Evolutionary conservation across 345 rosid genomes (phyloP).

Genomic region (Boechera stricta): DNA sequence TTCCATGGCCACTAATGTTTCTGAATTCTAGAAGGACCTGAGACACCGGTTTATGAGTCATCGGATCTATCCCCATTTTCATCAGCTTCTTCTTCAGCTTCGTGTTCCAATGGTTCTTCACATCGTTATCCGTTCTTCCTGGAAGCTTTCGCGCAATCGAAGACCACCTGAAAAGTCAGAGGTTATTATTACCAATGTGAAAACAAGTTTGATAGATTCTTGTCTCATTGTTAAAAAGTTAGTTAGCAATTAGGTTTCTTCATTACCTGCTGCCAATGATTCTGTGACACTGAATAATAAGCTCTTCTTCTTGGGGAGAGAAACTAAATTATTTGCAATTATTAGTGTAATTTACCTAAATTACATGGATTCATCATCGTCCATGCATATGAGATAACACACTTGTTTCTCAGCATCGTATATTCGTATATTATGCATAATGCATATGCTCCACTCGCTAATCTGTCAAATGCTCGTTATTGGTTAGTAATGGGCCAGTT

Average conservation of each 20-base stretch:
- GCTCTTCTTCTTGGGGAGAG: conserved; percentile 79
- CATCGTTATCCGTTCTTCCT: conserved; percentile 97
- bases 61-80: conserved; percentile 85
- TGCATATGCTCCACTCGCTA: conserved; percentile 26
- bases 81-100: conserved; percentile 77
- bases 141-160: conserved; percentile 78
- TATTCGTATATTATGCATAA: neutral
- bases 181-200: neutral
- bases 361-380: conserved; percentile 22
- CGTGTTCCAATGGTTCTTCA: conserved; percentile 95
- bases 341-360: too few species aligned
- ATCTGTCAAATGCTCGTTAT: conserved; percentile 18
- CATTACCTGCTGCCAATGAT: conserved; percentile 82
- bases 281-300: conserved; percentile 67
- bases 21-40: conserved; percentile 73
- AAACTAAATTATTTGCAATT: conserved; percentile 39
- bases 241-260: conserved; percentile 44
- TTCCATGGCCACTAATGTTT: conserved; percentile 52
- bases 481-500: conserved; percentile 5
- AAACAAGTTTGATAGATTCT: conserved; percentile 21
- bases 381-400: conserved; percentile 10
- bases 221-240: conserved; percentile 21
- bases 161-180: conserved; percentile 71
- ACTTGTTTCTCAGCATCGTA: neutral
- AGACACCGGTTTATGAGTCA: conserved; percentile 82